Evolutionary conservation across 129 eudicot genomes (phyloP).

Genomic region (Flaveria linearis): DNA sequence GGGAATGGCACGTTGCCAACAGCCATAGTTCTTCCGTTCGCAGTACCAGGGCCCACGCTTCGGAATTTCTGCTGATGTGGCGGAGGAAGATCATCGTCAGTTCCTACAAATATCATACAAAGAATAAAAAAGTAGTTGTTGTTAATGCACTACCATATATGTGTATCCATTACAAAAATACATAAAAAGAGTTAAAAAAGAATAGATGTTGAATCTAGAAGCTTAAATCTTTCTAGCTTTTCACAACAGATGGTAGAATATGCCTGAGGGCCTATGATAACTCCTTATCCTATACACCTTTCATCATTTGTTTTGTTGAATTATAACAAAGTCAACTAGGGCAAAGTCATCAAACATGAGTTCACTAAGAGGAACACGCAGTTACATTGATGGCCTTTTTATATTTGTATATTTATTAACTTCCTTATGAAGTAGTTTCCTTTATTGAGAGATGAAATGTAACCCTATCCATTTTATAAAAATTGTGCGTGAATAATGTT

Average conservation of each 20-base stretch:
- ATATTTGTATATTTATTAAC: not conserved
- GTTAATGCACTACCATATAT: not conserved
- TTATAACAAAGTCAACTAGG: not conserved
- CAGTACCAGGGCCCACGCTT: slow-evolving; percentile 48
- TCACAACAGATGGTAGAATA: not conserved
- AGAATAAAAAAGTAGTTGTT: not conserved
- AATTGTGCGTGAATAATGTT: not conserved
- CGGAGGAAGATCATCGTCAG: slow-evolving; percentile 69
- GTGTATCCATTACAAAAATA: not conserved
- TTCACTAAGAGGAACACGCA: not conserved
- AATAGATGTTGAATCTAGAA: not conserved
- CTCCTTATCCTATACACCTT: not conserved
- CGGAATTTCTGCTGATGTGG: slow-evolving; percentile 59
- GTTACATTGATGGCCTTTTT: not conserved
- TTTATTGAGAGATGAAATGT: not conserved
- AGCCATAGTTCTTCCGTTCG: slow-evolving; percentile 58
- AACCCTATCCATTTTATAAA: not conserved
- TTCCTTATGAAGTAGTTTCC: slow-evolving; percentile 16
- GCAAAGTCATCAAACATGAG: not conserved
- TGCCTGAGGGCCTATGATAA: not conserved
- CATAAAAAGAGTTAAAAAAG: not conserved
- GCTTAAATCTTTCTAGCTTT: slow-evolving; percentile 6
- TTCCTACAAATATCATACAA: slow-evolving; percentile 44
- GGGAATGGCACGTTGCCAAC: slow-evolving; percentile 43
- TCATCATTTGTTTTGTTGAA: not conserved